phyloP scores from a whole-genome alignment of 257 asterid species.

The Hygrophila difformis region DNA sequence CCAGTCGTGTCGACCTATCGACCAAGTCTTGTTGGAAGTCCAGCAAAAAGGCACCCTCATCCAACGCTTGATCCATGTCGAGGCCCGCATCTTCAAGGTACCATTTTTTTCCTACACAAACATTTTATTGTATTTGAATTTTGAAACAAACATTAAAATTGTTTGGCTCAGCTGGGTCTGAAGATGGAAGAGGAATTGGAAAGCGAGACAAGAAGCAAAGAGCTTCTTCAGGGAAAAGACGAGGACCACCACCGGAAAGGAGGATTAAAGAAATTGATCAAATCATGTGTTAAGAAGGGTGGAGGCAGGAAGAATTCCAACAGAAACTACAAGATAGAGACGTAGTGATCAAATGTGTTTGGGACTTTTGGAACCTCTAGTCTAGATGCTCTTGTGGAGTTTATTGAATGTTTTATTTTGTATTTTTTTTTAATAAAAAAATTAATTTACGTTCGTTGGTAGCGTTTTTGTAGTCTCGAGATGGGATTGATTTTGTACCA shows the following conservation, averaged over 20 bases:
- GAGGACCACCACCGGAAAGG: constrained; percentile 18
- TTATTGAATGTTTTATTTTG: too few species aligned
- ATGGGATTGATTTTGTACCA: too few species aligned
- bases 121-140: too few species aligned
- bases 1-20: constrained; percentile 53
- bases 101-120: background rate
- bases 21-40: constrained; percentile 51
- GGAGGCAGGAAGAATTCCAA: too few species aligned
- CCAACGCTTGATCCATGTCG: constrained; percentile 43
- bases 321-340: too few species aligned
- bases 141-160: background rate
- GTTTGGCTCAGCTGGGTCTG: constrained; percentile 28
- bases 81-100: constrained; percentile 63
- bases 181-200: constrained; percentile 42
- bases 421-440: too few species aligned
- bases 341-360: too few species aligned
- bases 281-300: constrained; percentile 37
- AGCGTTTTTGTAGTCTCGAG: too few species aligned
- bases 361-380: too few species aligned
- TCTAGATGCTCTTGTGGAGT: too few species aligned
- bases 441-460: too few species aligned
- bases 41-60: constrained; percentile 54
- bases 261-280: constrained; percentile 32
- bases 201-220: constrained; percentile 20
- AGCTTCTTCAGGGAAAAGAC: background rate